Evolutionary conservation across 2,329 filamentous ascomycete genomes (phyloP), one percentile per base, ranked within the genome.

Genomic region (Nemania sp.): DNA sequence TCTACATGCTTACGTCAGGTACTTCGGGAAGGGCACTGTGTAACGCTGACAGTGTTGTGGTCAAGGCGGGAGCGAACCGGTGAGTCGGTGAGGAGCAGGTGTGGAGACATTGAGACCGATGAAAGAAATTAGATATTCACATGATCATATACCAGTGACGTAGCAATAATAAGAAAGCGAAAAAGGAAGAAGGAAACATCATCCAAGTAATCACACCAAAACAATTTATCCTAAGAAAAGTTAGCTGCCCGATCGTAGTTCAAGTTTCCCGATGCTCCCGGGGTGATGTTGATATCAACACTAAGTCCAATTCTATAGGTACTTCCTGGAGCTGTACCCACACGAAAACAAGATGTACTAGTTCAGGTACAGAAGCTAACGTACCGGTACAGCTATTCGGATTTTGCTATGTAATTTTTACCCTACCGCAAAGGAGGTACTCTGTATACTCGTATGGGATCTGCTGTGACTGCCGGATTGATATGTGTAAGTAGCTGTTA

Each of bases 141-240:
- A 63, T 63, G 60, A 63, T 60, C 60, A 49, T 46, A 40, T 49
- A 57, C 32, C 56, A 54, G 57, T 63, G 60, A 63, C 60, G 60
- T 63, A 63, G 57, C 49, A 54, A 34, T 7, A 7, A 29, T 4
- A 29, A 7, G 25, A 29, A 29, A 7, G 25, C 25, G 25, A 4
- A 48, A 48, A 34, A 12, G 45, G 45, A 48, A 48, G 25, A 29
- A 29, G 25, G 25, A 29, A 29, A 29, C 4, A 39, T n/a, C 35
- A 13, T 11, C 25, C 29, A n/a, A n/a, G n/a, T 45, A 29, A 7
- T 32, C 46, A 46, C 54, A 48, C 54, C 10, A 34, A n/a, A 39
- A 5, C 21, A 12, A 35, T n/a, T 50, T 18, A 54, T 40, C 17
- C 29, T 18, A 49, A 32, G 17, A 49, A 42, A 40, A 52, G 42